A percentile compares a stretch with the other conserved stretches of the same genome.
These are phyloP conservation scores for Colletotrichum truncatum DNA, from an alignment of 2,329 filamentous ascomycete species.

Conservation along the genomic window DNA sequence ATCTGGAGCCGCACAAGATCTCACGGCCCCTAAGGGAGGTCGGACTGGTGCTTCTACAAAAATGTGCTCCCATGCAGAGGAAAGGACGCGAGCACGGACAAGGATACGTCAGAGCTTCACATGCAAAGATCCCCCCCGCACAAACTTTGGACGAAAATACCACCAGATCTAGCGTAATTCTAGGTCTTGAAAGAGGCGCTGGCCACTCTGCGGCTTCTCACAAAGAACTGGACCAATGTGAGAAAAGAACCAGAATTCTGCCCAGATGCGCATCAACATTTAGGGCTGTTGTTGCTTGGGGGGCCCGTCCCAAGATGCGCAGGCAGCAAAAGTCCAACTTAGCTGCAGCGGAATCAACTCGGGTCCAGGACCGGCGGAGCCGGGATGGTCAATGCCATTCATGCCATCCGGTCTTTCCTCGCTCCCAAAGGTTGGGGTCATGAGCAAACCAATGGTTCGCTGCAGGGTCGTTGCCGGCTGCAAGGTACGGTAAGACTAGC, in stretches of 20 bases:
- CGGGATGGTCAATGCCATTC: conserved; percentile 18
- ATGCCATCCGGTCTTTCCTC: not conserved
- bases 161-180: conserved; percentile 2
- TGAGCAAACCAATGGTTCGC: conserved; percentile 5
- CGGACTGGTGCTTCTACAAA: conserved; percentile 2
- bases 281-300: conserved; percentile 25
- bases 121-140: not conserved
- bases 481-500: conserved; percentile 12
- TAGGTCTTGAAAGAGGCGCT: not conserved
- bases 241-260: not conserved
- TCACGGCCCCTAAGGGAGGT: not conserved
- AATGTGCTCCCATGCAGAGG: conserved; percentile 9
- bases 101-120: conserved; percentile 21
- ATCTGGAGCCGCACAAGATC: not conserved
- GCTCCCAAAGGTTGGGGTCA: not conserved
- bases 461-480: conserved; percentile 3
- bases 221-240: conserved; percentile 6
- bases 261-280: not conserved
- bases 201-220: conserved; percentile 16
- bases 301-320: conserved; percentile 6
- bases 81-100: not conserved
- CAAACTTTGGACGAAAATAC: conserved; percentile 27
- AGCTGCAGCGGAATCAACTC: conserved; percentile 24
- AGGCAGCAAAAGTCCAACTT: not conserved
- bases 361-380: conserved; percentile 14